Conservation (phyloP, 83 land plant species). For the Picea engelmannii region DNA sequence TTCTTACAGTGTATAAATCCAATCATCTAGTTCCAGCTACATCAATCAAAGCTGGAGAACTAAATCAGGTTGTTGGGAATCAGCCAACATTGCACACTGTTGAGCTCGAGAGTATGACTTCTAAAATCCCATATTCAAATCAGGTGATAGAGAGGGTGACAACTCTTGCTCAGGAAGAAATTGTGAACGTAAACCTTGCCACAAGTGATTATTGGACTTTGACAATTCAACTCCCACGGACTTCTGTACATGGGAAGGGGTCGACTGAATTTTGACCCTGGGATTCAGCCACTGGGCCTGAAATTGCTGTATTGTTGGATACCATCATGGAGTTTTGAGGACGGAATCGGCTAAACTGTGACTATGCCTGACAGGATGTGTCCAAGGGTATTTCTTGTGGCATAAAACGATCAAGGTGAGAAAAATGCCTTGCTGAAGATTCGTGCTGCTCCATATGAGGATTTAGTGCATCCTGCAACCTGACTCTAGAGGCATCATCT, state of each 20-base stretch:
- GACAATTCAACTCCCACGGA: background rate
- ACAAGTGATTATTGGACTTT: background rate
- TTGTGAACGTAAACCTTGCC: slow-evolving; percentile 22
- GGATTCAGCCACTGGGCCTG: background rate
- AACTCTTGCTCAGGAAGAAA: slow-evolving; percentile 19
- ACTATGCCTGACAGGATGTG: background rate
- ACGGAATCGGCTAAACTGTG: background rate
- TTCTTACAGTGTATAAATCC: slow-evolving; percentile 8
- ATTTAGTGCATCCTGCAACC: background rate
- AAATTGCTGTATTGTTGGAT: background rate
- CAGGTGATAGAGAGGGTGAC: slow-evolving; percentile 52
- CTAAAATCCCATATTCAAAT: slow-evolving; percentile 47
- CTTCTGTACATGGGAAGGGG: slow-evolving; percentile 1
- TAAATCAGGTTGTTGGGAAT: slow-evolving; percentile 61
- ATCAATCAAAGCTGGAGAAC: slow-evolving; percentile 52
- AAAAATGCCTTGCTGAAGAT: background rate
- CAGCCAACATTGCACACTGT: slow-evolving; percentile 17
- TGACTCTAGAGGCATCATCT: background rate
- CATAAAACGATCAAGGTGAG: background rate
- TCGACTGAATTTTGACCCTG: background rate
- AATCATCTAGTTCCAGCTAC: background rate
- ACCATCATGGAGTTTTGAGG: background rate
- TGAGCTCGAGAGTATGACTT: slow-evolving; percentile 43
- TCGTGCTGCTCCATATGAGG: background rate
- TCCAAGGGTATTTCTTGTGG: slow-evolving; percentile 2